A percentile compares a stretch with the other conserved stretches of the same genome.
These are phyloP conservation scores for Tolypocladium inflatum DNA, from an alignment of 2,329 filamentous ascomycete species.

Conservation along the genomic window DNA sequence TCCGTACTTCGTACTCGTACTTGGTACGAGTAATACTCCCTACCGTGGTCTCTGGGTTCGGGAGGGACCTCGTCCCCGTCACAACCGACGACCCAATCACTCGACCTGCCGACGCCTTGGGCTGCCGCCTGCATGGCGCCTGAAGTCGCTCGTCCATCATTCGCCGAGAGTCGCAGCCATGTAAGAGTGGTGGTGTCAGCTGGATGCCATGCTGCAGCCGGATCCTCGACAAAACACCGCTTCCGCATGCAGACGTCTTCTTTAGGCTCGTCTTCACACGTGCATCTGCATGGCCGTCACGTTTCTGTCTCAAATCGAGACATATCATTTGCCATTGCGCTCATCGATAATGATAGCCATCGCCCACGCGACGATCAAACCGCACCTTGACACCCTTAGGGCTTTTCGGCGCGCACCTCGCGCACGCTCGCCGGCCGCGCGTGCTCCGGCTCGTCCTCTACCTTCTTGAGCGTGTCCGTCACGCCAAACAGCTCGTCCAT, in stretches of 20 bases:
- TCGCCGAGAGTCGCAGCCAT: not conserved
- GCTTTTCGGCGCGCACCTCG: slow-evolving; percentile 12
- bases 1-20: too few relatives aligned
- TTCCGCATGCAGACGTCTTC: not conserved
- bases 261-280: not conserved
- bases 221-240: not conserved
- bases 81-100: not conserved
- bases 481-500: slow-evolving; percentile 60
- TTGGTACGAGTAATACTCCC: too few relatives aligned
- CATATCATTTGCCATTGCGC: not conserved
- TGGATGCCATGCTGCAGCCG: not conserved
- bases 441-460: slow-evolving; percentile 20
- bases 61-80: not conserved
- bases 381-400: not conserved
- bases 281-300: not conserved
- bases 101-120: not conserved
- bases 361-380: not conserved
- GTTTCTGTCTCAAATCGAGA: not conserved
- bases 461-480: slow-evolving; percentile 28
- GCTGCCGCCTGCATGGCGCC: not conserved
- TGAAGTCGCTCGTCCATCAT: not conserved
- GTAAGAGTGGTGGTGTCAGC: not conserved
- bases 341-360: too few relatives aligned
- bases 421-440: slow-evolving; percentile 15
- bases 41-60: not conserved